Evolutionary conservation across 2,329 filamentous ascomycete species (phyloP).

Genomic region (Curvularia eragrostidis): DNA sequence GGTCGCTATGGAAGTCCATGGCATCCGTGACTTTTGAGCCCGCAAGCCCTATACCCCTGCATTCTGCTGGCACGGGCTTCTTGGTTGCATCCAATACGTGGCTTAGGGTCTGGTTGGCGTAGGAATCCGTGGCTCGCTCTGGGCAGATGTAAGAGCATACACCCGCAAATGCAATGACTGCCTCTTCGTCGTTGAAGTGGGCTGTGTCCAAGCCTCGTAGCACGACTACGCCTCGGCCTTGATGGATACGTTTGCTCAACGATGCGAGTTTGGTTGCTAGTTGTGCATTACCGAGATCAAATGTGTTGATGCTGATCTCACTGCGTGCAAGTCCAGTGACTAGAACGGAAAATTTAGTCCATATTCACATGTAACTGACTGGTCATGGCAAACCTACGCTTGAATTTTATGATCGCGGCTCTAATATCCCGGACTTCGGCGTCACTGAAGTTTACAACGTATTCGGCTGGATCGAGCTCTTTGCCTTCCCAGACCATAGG

Average conservation of each 20-base stretch:
- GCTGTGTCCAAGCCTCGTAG: conserved; percentile 43
- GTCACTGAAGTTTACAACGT: conserved; percentile 35
- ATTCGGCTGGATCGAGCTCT: conserved; percentile 36
- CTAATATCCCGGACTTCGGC: conserved; percentile 40
- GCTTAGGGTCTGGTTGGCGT: conserved; percentile 48
- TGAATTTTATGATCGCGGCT: conserved; percentile 45
- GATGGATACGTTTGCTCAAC: conserved; percentile 40
- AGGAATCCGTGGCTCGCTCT: conserved; percentile 46
- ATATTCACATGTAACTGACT: not conserved
- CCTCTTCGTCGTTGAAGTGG: conserved; percentile 47
- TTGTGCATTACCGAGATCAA: conserved; percentile 32
- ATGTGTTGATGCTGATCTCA: conserved; percentile 33
- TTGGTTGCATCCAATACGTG: conserved; percentile 49
- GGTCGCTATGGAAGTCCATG: conserved; percentile 49
- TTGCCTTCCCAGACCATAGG: conserved; percentile 45
- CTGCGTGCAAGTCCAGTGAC: conserved; percentile 29
- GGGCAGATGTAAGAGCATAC: conserved; percentile 41
- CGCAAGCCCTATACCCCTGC: conserved; percentile 46
- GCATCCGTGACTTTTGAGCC: conserved; percentile 47
- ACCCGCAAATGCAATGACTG: conserved; percentile 47
- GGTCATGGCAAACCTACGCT: conserved; percentile 28
- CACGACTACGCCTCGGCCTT: conserved; percentile 40
- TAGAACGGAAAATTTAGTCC: conserved; percentile 10
- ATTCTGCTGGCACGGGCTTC: conserved; percentile 40
- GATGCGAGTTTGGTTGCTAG: conserved; percentile 34